Evolutionary conservation across 495 filamentous ascomycete genomes (phyloP).

Genomic region (Penicillium macrosclerotiorum): DNA sequence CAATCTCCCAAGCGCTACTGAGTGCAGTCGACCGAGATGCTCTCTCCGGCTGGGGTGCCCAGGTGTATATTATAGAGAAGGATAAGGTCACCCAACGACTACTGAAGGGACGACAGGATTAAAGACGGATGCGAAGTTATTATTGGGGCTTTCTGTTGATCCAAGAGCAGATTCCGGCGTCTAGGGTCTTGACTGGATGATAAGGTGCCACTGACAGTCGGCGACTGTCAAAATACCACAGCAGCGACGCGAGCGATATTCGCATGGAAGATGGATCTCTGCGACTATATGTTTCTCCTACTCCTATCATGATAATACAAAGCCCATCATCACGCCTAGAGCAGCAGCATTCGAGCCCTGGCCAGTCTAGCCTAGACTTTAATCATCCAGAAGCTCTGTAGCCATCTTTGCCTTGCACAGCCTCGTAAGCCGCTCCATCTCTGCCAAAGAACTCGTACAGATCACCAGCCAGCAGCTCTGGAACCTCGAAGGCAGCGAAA

Average conservation of each 20-base stretch:
- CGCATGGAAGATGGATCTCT: constrained; percentile 9
- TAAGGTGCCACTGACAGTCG: constrained; percentile 23
- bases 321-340: constrained; percentile 23
- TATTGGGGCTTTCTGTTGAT: constrained; percentile 29
- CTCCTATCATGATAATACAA: constrained; percentile 33
- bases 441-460: constrained; percentile 43
- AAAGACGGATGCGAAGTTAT: constrained; percentile 23
- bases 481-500: constrained; percentile 52
- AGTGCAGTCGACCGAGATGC: constrained; percentile 97
- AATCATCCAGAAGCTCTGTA: constrained; percentile 16
- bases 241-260: constrained; percentile 16
- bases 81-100: constrained; percentile 98
- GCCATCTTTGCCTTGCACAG: constrained; percentile 34
- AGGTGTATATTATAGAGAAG: constrained; percentile 99
- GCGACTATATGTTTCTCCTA: constrained; percentile 23
- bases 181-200: constrained; percentile 32
- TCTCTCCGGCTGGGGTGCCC: constrained; percentile 94
- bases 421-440: constrained; percentile 37
- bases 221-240: constrained; percentile 16
- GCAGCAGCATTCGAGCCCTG: too few species aligned
- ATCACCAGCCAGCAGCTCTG: constrained; percentile 42
- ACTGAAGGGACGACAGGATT: constrained; percentile 85
- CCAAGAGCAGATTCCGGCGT: constrained; percentile 28
- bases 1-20: constrained; percentile 92
- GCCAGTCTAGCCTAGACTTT: neutral